Evolutionary conservation across 257 asterid genomes (phyloP).

Genomic region (Asclepias syriaca): DNA sequence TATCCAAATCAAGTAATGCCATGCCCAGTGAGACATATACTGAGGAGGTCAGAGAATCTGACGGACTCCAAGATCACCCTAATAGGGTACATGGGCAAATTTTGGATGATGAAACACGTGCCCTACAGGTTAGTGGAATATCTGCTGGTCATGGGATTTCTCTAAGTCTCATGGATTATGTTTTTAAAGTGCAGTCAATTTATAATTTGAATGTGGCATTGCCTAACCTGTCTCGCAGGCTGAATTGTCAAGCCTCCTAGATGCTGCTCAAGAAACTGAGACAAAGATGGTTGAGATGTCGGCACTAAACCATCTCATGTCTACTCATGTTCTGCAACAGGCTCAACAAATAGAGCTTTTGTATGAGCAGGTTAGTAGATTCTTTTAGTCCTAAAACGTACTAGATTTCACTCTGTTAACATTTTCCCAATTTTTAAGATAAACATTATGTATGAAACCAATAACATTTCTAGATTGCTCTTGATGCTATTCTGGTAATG

Average conservation of each 20-base stretch:
- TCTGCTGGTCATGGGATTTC: slow-evolving; percentile 7
- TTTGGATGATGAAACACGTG: slow-evolving; percentile 77
- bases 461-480: not conserved
- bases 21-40: slow-evolving; percentile 28
- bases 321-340: slow-evolving; percentile 90
- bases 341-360: slow-evolving; percentile 83
- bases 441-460: not conserved
- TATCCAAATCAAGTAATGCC: slow-evolving; percentile 28
- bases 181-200: not conserved
- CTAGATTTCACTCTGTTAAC: not conserved
- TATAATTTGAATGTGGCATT: not conserved
- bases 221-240: slow-evolving; percentile 38
- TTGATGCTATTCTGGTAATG: not conserved
- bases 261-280: slow-evolving; percentile 85
- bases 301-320: slow-evolving; percentile 92
- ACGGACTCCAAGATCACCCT: slow-evolving; percentile 47
- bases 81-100: slow-evolving; percentile 61
- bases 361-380: slow-evolving; percentile 63
- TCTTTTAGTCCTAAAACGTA: not conserved
- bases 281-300: slow-evolving; percentile 94
- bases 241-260: slow-evolving; percentile 77
- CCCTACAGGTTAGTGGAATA: slow-evolving; percentile 61
- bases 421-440: not conserved
- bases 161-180: not conserved
- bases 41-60: slow-evolving; percentile 39